These are phyloP conservation scores for Desmodesmus armatus DNA, from an alignment of 139 green algal species.

Conservation along the genomic window DNA sequence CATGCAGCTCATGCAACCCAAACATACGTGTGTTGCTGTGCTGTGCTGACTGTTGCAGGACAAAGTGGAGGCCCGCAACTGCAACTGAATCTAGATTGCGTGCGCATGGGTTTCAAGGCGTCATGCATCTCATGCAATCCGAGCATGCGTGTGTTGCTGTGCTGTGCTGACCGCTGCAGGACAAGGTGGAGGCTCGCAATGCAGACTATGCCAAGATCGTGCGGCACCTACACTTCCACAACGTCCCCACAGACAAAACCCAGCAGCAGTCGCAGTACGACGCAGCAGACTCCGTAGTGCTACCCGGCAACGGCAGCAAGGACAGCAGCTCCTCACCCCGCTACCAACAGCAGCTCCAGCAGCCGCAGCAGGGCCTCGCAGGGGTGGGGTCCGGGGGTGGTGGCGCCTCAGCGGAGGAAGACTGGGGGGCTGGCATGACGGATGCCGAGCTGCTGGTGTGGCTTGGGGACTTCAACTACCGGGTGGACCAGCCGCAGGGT, in stretches of 20 bases:
- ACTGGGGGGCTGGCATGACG: slow-evolving; percentile 60
- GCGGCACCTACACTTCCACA: slow-evolving; percentile 78
- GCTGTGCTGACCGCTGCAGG: slow-evolving; percentile 45
- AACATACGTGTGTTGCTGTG: too few relatives aligned
- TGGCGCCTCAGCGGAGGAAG: slow-evolving; percentile 17
- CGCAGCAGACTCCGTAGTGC: slow-evolving; percentile 15
- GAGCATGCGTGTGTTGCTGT: too few relatives aligned
- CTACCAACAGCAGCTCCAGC: background rate
- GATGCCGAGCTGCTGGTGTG: slow-evolving; percentile 83
- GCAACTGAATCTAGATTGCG: too few relatives aligned
- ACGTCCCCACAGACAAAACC: slow-evolving; percentile 44
- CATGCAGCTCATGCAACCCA: too few relatives aligned
- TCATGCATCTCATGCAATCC: too few relatives aligned
- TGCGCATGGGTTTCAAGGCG: too few relatives aligned
- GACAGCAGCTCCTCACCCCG: slow-evolving; percentile 6
- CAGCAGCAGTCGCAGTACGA: slow-evolving; percentile 34
- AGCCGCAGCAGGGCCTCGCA: background rate
- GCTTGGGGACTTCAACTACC: slow-evolving; percentile 96
- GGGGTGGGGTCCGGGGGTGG: background rate
- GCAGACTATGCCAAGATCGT: slow-evolving; percentile 87
- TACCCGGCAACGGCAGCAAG: background rate
- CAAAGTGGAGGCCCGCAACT: too few relatives aligned
- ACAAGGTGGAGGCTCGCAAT: slow-evolving; percentile 86
- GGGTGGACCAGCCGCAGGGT: slow-evolving; percentile 46
- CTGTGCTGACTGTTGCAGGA: too few relatives aligned